Evolutionary conservation across 768 basidiomycete species (phyloP).

Genomic region (Kwoniella sp.): DNA sequence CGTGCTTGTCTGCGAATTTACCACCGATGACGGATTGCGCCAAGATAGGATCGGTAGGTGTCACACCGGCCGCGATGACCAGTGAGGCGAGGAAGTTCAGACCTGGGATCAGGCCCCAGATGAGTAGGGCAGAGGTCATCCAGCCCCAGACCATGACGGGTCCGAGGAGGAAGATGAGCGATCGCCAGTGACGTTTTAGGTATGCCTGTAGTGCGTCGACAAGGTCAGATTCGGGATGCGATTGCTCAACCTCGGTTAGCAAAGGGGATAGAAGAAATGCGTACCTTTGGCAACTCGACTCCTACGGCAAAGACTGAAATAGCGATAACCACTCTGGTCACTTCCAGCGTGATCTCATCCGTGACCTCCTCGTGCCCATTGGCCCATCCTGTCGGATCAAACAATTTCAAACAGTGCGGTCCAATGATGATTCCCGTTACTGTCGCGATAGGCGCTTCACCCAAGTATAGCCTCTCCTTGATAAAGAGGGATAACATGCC

Average conservation of each 20-base stretch:
- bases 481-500: slow-evolving; percentile 86
- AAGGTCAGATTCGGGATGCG: no score
- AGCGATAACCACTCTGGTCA: slow-evolving; percentile 89
- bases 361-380: slow-evolving; percentile 58
- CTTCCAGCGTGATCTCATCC: slow-evolving; percentile 84
- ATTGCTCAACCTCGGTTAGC: no score
- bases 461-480: slow-evolving; percentile 88
- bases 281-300: slow-evolving; percentile 79
- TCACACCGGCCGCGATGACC: slow-evolving; percentile 87
- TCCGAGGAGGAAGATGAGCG: slow-evolving; percentile 75
- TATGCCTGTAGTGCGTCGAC: no score
- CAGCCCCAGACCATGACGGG: slow-evolving; percentile 71
- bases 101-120: slow-evolving; percentile 86
- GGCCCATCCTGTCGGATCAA: slow-evolving; percentile 80
- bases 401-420: slow-evolving; percentile 77
- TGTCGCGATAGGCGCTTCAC: slow-evolving; percentile 96
- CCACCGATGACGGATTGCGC: slow-evolving; percentile 92
- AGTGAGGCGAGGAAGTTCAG: slow-evolving; percentile 86
- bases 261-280: slow-evolving; percentile 18
- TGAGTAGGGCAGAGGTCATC: slow-evolving; percentile 84
- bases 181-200: slow-evolving; percentile 89
- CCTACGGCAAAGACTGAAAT: slow-evolving; percentile 98
- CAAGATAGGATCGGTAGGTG: slow-evolving; percentile 91
- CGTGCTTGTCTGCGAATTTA: slow-evolving; percentile 96
- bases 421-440: slow-evolving; percentile 89